These are phyloP conservation scores for Apiospora hydei DNA, from an alignment of 2,329 filamentous ascomycete species.

Conservation along the genomic window DNA sequence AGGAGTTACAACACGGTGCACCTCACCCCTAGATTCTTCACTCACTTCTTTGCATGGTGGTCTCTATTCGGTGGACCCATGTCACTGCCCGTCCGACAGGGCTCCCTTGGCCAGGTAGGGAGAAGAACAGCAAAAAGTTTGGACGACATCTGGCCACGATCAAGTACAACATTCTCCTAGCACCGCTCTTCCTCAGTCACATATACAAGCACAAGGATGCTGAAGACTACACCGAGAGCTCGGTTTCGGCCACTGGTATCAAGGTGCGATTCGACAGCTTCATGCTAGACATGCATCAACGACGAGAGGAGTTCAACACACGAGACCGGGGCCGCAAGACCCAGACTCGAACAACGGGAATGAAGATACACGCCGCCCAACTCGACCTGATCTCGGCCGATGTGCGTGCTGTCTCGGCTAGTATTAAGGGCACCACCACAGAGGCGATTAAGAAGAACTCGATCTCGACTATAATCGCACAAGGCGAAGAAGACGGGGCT, in stretches of 20 bases:
- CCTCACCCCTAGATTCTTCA: constrained; percentile 93
- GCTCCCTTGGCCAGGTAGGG: constrained; percentile 89
- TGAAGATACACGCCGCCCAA: constrained; percentile 95
- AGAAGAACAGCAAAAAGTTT: constrained; percentile 99
- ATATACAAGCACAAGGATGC: constrained; percentile 98
- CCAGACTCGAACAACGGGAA: constrained; percentile 83
- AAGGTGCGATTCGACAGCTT: constrained; percentile 97
- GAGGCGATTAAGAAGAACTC: constrained; percentile 75
- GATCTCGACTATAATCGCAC: constrained; percentile 57
- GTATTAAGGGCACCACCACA: constrained; percentile 79
- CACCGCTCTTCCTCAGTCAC: constrained; percentile 92
- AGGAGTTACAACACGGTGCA: constrained; percentile 97
- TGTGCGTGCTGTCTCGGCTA: constrained; percentile 90
- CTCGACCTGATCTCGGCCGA: constrained; percentile 92
- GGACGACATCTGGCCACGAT: constrained; percentile 96
- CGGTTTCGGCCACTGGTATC: constrained; percentile 91
- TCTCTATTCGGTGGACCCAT: constrained; percentile 93
- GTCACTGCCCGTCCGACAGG: constrained; percentile 93
- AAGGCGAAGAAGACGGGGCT: constrained; percentile 63
- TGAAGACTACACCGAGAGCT: constrained; percentile 78
- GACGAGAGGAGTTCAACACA: constrained; percentile 89
- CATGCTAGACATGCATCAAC: constrained; percentile 94
- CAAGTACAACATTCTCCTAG: constrained; percentile 94
- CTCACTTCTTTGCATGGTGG: constrained; percentile 98
- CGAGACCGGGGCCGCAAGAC: constrained; percentile 78